Conservation (phyloP, 768 basidiomycete species). For the Mycena olivaceomarginata region DNA sequence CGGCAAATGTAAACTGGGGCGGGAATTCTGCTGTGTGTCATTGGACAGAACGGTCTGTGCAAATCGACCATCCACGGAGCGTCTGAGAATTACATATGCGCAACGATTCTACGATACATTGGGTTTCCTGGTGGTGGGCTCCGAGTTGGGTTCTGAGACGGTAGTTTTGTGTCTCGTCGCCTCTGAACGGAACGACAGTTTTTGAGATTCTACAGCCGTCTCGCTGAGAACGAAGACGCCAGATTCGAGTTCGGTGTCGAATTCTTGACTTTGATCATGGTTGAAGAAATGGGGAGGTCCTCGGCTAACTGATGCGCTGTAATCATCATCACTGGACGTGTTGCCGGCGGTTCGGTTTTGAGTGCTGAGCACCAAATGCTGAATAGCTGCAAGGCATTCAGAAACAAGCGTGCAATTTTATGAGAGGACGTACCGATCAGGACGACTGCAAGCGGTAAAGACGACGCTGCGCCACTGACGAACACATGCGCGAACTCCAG, state of each 20-base stretch:
- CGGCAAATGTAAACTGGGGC: background rate
- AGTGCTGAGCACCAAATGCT: constrained; percentile 31
- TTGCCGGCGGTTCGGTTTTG: background rate
- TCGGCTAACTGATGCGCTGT: constrained; percentile 9
- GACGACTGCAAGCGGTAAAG: constrained; percentile 25
- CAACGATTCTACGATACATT: background rate
- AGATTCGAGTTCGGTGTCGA: constrained; percentile 22
- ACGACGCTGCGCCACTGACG: constrained; percentile 15
- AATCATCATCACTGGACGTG: background rate
- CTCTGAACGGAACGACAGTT: constrained; percentile 13
- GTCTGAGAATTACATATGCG: background rate
- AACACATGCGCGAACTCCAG: constrained; percentile 34
- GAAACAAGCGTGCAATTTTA: background rate
- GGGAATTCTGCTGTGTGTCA: too few relatives aligned
- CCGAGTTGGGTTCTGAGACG: background rate
- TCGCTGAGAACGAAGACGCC: background rate
- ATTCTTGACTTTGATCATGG: background rate
- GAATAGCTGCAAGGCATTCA: constrained; percentile 10
- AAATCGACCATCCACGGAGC: too few relatives aligned
- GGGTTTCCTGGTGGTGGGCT: background rate
- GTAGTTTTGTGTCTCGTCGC: background rate
- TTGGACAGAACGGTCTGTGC: too few relatives aligned
- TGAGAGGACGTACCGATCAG: constrained; percentile 18
- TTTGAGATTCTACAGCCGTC: background rate
- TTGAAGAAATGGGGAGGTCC: constrained; percentile 28